Percentiles rank a stretch among this genome's conserved stretches.
Conservation (phyloP, 2,329 filamentous ascomycete species). For the Alternaria conjuncta region DNA sequence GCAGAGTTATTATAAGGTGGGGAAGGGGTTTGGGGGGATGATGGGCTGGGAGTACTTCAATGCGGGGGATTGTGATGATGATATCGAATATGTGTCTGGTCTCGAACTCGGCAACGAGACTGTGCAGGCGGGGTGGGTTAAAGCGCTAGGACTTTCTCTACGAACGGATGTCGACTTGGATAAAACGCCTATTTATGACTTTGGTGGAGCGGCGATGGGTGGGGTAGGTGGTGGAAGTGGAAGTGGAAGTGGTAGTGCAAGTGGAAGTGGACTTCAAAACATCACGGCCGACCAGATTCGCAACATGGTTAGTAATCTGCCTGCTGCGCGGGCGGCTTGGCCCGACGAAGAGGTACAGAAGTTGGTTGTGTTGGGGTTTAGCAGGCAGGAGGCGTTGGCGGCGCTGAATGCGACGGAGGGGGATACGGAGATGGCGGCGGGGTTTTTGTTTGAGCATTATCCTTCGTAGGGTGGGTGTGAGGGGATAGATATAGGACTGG, state of each 20-base stretch:
- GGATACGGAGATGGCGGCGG: conserved; percentile 57
- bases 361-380: conserved; percentile 56
- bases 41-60: conserved; percentile 99
- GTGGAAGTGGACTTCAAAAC: conserved; percentile 24
- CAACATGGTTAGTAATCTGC: conserved; percentile 41
- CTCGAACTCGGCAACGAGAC: conserved; percentile 35
- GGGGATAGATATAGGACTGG: background rate
- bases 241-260: background rate
- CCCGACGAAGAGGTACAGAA: conserved; percentile 51
- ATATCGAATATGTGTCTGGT: conserved; percentile 32
- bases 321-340: conserved; percentile 44
- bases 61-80: conserved; percentile 52
- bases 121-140: conserved; percentile 66
- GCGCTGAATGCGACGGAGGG: conserved; percentile 58
- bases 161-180: conserved; percentile 30
- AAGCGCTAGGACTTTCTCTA: conserved; percentile 63
- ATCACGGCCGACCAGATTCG: conserved; percentile 42
- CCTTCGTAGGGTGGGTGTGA: conserved; percentile 15
- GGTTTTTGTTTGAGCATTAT: conserved; percentile 53
- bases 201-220: background rate
- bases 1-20: conserved; percentile 59
- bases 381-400: conserved; percentile 53
- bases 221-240: background rate
- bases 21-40: conserved; percentile 74
- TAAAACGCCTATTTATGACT: background rate